These are phyloP conservation scores for Scedosporium aurantiacum DNA, from an alignment of 2,329 filamentous ascomycete species.

Conservation along the genomic window DNA sequence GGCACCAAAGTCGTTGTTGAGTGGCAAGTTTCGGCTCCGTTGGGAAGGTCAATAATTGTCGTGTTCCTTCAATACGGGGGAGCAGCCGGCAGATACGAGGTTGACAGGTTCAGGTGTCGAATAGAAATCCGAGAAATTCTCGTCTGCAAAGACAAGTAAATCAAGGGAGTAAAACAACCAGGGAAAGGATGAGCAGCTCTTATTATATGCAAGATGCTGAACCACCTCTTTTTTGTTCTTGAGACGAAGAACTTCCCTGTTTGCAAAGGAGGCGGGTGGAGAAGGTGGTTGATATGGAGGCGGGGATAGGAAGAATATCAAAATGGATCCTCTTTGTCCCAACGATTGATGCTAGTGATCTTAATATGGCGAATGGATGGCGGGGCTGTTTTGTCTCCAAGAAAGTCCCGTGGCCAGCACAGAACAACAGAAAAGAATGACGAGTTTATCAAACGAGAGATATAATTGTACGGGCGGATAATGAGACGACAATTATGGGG, in stretches of 20 bases:
- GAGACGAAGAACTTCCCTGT: not conserved
- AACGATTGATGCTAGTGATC: not conserved
- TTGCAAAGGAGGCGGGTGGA: not conserved
- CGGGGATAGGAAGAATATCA: not conserved
- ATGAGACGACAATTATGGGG: not conserved
- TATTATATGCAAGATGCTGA: not conserved
- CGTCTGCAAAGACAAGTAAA: no score
- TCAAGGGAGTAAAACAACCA: no score
- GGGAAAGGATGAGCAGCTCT: not conserved
- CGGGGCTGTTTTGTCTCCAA: not conserved
- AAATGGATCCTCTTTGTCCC: not conserved
- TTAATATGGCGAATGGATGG: not conserved
- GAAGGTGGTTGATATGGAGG: not conserved
- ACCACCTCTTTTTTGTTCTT: not conserved
- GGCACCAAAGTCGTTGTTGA: not conserved
- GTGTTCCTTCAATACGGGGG: not conserved
- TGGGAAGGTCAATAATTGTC: not conserved
- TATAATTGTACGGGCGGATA: not conserved
- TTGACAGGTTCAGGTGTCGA: not conserved
- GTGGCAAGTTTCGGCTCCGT: not conserved
- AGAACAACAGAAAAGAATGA: not conserved
- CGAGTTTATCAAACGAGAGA: not conserved
- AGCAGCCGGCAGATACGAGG: not conserved
- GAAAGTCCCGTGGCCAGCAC: not conserved
- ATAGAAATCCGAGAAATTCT: no score